Evolutionary conservation across 2,329 filamentous ascomycete species (phyloP), one percentile per base, ranked within the genome.

Genomic region (Fusarium illudens): DNA sequence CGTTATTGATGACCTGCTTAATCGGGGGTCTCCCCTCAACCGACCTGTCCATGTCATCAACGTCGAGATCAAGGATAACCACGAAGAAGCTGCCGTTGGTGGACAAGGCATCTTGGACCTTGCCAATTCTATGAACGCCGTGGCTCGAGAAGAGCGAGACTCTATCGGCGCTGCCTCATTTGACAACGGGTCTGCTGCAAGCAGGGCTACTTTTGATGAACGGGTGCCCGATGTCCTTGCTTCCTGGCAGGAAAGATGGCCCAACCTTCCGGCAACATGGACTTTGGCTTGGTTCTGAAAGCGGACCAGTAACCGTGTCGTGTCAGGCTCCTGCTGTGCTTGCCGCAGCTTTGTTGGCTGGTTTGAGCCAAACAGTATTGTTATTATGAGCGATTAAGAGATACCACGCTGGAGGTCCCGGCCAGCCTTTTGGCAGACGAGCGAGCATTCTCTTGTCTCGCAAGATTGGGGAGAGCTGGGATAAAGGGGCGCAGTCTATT

Each of bases 1-100:
- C 5, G 96, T 99, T 32, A 87, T 99, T 11, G 96, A 99, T 74
- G 95, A 99, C 77, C 84, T 99, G 54, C 88, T 97, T 65, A 92
- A 89, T 73, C 88, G 96, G 65, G 96, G 95, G 8, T 89, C 91
- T 0, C 91, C 92, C 4, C 84, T 99, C 60, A 99, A 99, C 78
- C 85, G 93, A 3, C 94, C 96, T 0, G 96, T 99, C 1, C 96
- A 99, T 77, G 93, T 99, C 59, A 97, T 99, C 84, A 99, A 99
- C 74, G 91, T 99, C 57, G 96, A 99, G 77, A 99, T 99, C 75
- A 95, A 92, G 79, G 96, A 99, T 80, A 99, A 98, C 75, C 96
- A 98, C 75, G 95, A 99, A 78, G 96, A 99, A 79, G 96, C 96
- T 0, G 85, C 95, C 20, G 87, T 97, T 3, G 96, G 96, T 10